phyloP scores from a whole-genome alignment of 176 grass and related monocot species.

The Chloris gayana region DNA sequence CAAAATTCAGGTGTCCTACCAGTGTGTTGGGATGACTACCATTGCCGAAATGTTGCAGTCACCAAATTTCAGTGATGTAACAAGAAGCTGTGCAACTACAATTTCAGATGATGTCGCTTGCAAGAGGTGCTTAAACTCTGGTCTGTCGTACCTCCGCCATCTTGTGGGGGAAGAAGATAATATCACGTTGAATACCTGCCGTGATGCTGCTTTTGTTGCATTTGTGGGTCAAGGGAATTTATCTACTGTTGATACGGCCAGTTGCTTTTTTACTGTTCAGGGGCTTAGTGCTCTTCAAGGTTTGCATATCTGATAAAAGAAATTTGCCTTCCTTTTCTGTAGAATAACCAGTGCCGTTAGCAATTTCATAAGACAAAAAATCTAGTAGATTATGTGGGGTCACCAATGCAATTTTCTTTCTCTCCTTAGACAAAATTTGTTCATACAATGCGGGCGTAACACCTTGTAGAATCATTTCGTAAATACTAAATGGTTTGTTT shows the following conservation, averaged over 20 bases:
- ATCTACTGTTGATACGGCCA: slow-evolving; percentile 60
- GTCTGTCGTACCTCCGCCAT: slow-evolving; percentile 90
- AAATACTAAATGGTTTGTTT: not conserved
- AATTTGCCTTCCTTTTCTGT: slow-evolving; percentile 23
- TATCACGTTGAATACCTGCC: slow-evolving; percentile 82
- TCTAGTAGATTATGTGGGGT: too few species aligned
- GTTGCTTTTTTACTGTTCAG: slow-evolving; percentile 91
- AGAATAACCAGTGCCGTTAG: slow-evolving; percentile 25
- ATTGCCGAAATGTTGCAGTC: slow-evolving; percentile 73
- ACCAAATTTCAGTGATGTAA: slow-evolving; percentile 79
- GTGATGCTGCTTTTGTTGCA: slow-evolving; percentile 92
- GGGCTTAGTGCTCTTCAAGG: slow-evolving; percentile 74
- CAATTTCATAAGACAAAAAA: not conserved
- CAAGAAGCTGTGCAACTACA: slow-evolving; percentile 58
- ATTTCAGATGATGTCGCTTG: slow-evolving; percentile 64
- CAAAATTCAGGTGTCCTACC: slow-evolving; percentile 82
- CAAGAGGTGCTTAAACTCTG: slow-evolving; percentile 91
- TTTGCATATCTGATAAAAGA: slow-evolving; percentile 49
- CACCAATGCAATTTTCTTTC: too few species aligned
- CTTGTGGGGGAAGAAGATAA: slow-evolving; percentile 83
- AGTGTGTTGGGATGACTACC: slow-evolving; percentile 82
- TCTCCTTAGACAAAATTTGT: too few species aligned
- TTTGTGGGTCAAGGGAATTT: slow-evolving; percentile 71
- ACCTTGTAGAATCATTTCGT: not conserved
- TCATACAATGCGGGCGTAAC: not conserved